Base-by-base conservation (phyloP, 2,329 filamentous ascomycete species). In the Neonectria coccinea region DNA sequence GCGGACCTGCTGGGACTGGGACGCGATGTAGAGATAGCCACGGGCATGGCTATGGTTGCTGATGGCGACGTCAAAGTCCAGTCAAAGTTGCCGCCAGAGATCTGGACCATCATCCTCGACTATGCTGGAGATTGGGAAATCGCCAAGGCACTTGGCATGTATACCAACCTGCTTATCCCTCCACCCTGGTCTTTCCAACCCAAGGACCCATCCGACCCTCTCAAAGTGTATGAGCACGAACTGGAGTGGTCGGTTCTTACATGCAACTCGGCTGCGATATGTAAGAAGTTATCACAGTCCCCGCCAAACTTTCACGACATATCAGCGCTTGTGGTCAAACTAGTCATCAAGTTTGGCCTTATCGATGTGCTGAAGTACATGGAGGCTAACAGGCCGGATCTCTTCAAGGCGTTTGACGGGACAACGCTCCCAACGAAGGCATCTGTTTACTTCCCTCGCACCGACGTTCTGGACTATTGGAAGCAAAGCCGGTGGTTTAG, bases 391-490 rank as follows among this genome's bases (percentile, higher is more conserved):
- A 84, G 86, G 11, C 85, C 85, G 5, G 84, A 97, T 64, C 87
- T 97, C 4, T 96, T 97, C 80, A 94, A 91, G 86, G 89, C 91
- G 3, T 96, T 94, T 31, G 94, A 94, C 75, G 92, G 92, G 50
- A 92, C 92, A 47, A 91, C 94, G 48, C 85, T 97, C 3, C 93
- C 94, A 0, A 94, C 93, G 70, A 96, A 96, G 76, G 94, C 94
- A 0, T 97, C 93, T 2, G 90, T 91, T 2, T 92, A 94, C 67
- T 97, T 96, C 76, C 93, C 92, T 51, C 91, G 92, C 56, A 89
- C 89, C 1, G 92, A 94, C 64, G 92, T 98, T 33, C 83, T 98
- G 9, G 92, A 96, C 67, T 97, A 94, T 88, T 98, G 95, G 95
- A 89, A 90, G 55, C 91, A 91, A 33, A 94, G 92, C 14, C 89